These are phyloP conservation scores for Pythium coloratum DNA, from an alignment of 352 stramenopile species.

Conservation along the genomic window DNA sequence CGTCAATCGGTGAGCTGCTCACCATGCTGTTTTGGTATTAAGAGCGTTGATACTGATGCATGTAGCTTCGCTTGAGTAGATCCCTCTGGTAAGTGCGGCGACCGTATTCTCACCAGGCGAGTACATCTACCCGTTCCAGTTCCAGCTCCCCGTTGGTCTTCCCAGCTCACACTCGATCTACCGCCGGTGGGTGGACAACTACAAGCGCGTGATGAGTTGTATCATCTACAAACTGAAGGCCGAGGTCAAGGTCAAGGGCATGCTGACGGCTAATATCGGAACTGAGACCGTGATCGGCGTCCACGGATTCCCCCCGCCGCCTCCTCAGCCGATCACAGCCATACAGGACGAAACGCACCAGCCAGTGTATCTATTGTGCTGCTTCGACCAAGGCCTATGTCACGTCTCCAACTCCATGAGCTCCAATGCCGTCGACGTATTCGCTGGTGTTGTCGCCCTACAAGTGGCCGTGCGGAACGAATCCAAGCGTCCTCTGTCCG, in stretches of 20 bases:
- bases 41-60: too few species aligned
- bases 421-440: constrained; percentile 9
- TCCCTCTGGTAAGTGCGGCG: constrained; percentile 1
- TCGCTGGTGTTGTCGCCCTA: background rate
- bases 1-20: background rate
- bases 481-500: background rate
- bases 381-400: constrained; percentile 17
- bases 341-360: constrained; percentile 4
- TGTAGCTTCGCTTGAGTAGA: background rate
- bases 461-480: constrained; percentile 12
- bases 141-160: constrained; percentile 10
- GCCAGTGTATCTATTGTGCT: constrained; percentile 21
- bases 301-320: constrained; percentile 5
- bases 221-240: constrained; percentile 19
- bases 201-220: constrained; percentile 7
- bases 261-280: constrained; percentile 10
- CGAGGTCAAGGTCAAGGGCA: constrained; percentile 14
- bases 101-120: constrained; percentile 13
- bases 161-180: constrained; percentile 7
- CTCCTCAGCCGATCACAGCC: background rate
- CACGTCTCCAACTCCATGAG: constrained; percentile 5
- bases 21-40: background rate
- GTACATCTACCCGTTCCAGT: constrained; percentile 17
- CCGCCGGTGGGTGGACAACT: background rate
- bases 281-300: constrained; percentile 8